Evolutionary conservation across 2,329 filamentous ascomycete species (phyloP), one percentile per base, ranked within the genome.

Genomic region (Trichoderma aggressivum): DNA sequence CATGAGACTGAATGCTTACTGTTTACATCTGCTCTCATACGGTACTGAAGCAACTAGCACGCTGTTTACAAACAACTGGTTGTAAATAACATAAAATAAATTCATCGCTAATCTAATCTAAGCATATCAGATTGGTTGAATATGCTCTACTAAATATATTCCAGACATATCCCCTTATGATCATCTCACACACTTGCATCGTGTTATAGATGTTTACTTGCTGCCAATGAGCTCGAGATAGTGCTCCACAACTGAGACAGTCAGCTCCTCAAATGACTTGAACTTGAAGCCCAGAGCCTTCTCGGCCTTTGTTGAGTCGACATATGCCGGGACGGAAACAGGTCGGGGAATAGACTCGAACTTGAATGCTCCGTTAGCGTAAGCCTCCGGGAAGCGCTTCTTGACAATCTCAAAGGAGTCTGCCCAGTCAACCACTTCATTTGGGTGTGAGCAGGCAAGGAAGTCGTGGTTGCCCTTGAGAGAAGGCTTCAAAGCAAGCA

Each of bases 231-330:
- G 75, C 62, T 78, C 76, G 7, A 82, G 72, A 67, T 80, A 81
- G 70, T 82, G 80, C 18, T 75, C 76, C 2, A 79, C 77, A 21
- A 80, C 76, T 61, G 76, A 78, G 39, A 76, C 77, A 7, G 81
- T 77, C 64, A 80, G 77, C 70, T 80, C 79, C 68, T 82, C 80
- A 43, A 77, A 81, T 0, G 74, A 73, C 36, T 74, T 72, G 55
- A 81, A 79, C 67, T 76, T 76, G 61, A 81, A 76, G 0, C 78
- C 80, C 69, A 82, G 78, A 3, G 74, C 74, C 70, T 78, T 73
- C 62, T 81, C 78, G 1, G 79, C 79, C 64, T 75, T 75, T 11
- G 74, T 76, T 7, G 77, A 71, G 67, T 79, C 77, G 39, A 79
- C 63, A 14, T 68, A 56, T n/a, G 70, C 5, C 7, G 47, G 30